phyloP scores from a whole-genome alignment of 805 yeast species.

The Candida railenensis region DNA sequence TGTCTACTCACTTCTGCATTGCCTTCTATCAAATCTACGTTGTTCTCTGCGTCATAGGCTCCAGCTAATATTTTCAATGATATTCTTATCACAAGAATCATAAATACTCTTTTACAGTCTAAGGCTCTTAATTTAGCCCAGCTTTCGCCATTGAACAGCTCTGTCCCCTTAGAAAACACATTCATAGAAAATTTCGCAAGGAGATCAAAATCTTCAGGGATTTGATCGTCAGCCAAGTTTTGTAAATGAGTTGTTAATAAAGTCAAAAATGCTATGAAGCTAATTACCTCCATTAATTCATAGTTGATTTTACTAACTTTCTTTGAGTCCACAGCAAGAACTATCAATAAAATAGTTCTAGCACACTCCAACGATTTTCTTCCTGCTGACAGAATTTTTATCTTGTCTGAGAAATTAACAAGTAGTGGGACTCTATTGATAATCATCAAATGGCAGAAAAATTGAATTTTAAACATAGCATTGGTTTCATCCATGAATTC shows the following conservation, averaged over 20 bases:
- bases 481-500: background rate
- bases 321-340: slow-evolving; percentile 10
- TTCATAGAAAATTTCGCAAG: background rate
- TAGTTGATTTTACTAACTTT: slow-evolving; percentile 15
- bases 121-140: slow-evolving; percentile 5
- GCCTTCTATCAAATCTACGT: slow-evolving; percentile 11
- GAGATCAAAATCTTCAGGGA: background rate
- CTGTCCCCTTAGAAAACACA: slow-evolving; percentile 1
- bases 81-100: slow-evolving; percentile 20
- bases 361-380: slow-evolving; percentile 27
- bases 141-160: background rate
- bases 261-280: slow-evolving; percentile 23
- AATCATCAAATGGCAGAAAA: slow-evolving; percentile 23
- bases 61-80: slow-evolving; percentile 21
- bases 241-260: slow-evolving; percentile 17
- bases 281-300: slow-evolving; percentile 19
- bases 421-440: slow-evolving; percentile 29
- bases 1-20: slow-evolving; percentile 18
- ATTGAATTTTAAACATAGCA: slow-evolving; percentile 20
- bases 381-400: slow-evolving; percentile 15
- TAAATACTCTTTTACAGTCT: slow-evolving; percentile 9
- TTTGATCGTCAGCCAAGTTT: too few relatives aligned
- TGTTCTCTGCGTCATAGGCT: slow-evolving; percentile 13
- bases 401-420: slow-evolving; percentile 11
- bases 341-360: slow-evolving; percentile 21